A percentile compares a stretch with the other conserved stretches of the same genome.
Evolutionary conservation across 257 asterid species (phyloP).

Genomic region (Solanum lignicaule): DNA sequence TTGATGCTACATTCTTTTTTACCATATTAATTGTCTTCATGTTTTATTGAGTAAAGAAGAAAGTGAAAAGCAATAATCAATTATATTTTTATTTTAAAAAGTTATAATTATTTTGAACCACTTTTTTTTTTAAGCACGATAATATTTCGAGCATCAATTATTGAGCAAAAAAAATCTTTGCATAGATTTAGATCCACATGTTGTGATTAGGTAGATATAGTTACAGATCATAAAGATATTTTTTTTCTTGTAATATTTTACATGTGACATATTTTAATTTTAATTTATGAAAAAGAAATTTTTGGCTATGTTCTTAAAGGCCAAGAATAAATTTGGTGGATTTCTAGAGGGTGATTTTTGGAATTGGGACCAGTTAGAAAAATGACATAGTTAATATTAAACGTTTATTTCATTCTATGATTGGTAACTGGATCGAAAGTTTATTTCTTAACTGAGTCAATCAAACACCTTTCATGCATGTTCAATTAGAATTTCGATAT

Average conservation of each 20-base stretch:
- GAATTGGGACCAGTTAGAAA: not conserved
- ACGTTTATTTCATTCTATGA: too few relatives aligned
- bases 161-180: not conserved
- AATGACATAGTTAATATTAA: too few relatives aligned
- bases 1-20: not conserved
- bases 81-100: too few relatives aligned
- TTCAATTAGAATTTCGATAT: too few relatives aligned
- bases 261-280: not conserved
- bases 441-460: too few relatives aligned
- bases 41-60: not conserved
- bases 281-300: not conserved
- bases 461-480: too few relatives aligned
- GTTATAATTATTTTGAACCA: too few relatives aligned
- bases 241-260: not conserved
- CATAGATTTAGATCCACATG: not conserved
- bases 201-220: not conserved
- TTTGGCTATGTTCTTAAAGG: not conserved
- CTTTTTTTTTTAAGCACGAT: too few relatives aligned
- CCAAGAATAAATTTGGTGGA: not conserved
- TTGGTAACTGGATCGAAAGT: accelerated
- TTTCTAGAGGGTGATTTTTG: not conserved
- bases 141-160: not conserved
- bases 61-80: too few relatives aligned
- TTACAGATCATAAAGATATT: not conserved
- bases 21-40: too few relatives aligned